These are phyloP conservation scores for Diaporthe nobilis DNA, from an alignment of 2,329 filamentous ascomycete genomes.

Conservation along the genomic window DNA sequence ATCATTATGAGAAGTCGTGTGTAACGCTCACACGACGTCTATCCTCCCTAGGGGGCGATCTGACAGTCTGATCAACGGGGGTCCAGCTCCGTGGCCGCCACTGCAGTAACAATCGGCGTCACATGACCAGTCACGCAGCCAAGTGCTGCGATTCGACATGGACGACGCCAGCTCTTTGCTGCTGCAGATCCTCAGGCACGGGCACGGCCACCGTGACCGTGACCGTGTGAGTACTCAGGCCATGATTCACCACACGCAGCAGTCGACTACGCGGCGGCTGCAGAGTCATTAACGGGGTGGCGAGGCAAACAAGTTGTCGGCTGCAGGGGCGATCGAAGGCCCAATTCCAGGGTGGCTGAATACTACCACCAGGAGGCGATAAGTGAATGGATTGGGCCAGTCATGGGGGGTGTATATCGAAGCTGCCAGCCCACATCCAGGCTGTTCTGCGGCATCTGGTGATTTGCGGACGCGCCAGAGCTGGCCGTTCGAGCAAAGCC, in stretches of 20 bases:
- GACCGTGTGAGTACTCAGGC: neutral
- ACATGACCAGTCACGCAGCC: conserved; percentile 30
- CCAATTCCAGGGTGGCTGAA: conserved; percentile 1
- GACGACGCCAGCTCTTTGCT: neutral
- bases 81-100: conserved; percentile 24
- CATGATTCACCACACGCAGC: conserved; percentile 13
- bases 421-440: neutral
- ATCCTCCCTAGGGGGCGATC: neutral
- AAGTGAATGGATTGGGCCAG: conserved; percentile 1
- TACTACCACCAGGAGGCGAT: conserved; percentile 25
- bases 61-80: conserved; percentile 28
- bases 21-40: conserved; percentile 4
- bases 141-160: conserved; percentile 1
- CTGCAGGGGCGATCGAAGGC: conserved; percentile 20
- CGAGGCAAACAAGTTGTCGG: conserved; percentile 1
- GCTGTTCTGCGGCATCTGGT: neutral
- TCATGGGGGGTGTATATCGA: neutral
- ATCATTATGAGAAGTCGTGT: conserved; percentile 23
- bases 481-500: neutral
- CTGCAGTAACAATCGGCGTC: conserved; percentile 10
- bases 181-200: conserved; percentile 15
- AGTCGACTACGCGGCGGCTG: neutral
- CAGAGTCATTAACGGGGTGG: conserved; percentile 4
- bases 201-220: neutral
- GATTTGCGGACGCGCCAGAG: neutral